Evolutionary conservation across 345 rosid genomes (phyloP).

Genomic region (Brassica incana): DNA sequence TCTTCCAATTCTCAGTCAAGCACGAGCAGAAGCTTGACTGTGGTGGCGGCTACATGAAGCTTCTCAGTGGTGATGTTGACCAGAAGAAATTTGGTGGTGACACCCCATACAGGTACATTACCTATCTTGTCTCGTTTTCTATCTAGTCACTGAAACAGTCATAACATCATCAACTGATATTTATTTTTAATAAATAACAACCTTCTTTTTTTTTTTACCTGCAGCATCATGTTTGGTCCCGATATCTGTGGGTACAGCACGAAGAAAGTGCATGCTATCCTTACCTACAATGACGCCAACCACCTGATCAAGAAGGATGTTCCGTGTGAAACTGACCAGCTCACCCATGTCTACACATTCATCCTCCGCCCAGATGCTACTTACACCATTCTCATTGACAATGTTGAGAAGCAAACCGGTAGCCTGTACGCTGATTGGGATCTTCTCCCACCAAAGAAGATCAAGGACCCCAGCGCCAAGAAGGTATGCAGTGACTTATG

Average conservation of each 20-base stretch:
- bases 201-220: constrained; percentile 23
- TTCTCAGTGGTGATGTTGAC: constrained; percentile 84
- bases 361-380: constrained; percentile 92
- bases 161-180: neutral
- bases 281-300: constrained; percentile 74
- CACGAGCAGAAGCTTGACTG: constrained; percentile 99
- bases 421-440: constrained; percentile 93
- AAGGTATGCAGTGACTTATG: constrained; percentile 50
- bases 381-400: constrained; percentile 86
- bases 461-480: constrained; percentile 92
- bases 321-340: constrained; percentile 98
- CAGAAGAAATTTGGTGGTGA: constrained; percentile 98
- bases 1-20: constrained; percentile 96
- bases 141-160: neutral
- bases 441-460: constrained; percentile 84
- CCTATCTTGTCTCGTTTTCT: neutral
- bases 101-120: constrained; percentile 75
- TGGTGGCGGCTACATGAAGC: constrained; percentile 99
- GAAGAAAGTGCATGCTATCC: constrained; percentile 99
- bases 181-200: neutral
- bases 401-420: constrained; percentile 90
- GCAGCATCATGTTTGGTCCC: constrained; percentile 99
- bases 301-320: constrained; percentile 96
- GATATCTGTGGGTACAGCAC: constrained; percentile 98
- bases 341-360: constrained; percentile 89